Conservation (phyloP, 345 rosid species). For the Garcia nutans region DNA sequence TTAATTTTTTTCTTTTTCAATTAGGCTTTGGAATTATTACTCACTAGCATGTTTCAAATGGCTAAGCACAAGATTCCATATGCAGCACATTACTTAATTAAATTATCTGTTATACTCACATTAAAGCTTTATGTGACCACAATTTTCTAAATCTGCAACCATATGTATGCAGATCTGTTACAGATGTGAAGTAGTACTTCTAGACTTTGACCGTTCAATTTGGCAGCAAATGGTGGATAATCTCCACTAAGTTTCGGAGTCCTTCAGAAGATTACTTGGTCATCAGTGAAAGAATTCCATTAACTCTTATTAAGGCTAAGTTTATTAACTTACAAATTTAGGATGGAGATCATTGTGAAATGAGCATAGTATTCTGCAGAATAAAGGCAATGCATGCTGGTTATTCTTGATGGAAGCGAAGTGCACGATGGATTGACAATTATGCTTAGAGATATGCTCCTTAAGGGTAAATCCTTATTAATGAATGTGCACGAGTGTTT, state of each 20-base stretch:
- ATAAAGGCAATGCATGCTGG: slow-evolving; percentile 80
- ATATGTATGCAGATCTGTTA: slow-evolving; percentile 51
- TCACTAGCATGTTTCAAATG: slow-evolving; percentile 3
- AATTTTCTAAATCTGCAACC: slow-evolving; percentile 10
- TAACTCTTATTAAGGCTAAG: not conserved
- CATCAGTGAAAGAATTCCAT: slow-evolving; percentile 55
- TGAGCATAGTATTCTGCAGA: slow-evolving; percentile 42
- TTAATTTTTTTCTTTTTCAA: not conserved
- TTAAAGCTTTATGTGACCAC: not conserved
- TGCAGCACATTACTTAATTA: not conserved
- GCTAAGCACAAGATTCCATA: not conserved
- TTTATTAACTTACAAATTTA: not conserved
- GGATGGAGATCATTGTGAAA: not conserved
- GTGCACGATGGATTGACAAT: slow-evolving; percentile 74
- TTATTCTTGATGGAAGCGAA: slow-evolving; percentile 83
- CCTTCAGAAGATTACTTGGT: slow-evolving; percentile 81
- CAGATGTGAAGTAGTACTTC: slow-evolving; percentile 59
- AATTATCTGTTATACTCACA: not conserved
- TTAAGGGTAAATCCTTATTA: not conserved
- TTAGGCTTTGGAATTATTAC: not conserved
- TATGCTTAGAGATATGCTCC: slow-evolving; percentile 70
- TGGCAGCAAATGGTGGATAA: slow-evolving; percentile 87
- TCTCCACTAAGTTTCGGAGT: slow-evolving; percentile 55
- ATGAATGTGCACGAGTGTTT: not conserved
- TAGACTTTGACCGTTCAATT: slow-evolving; percentile 77